Conservation (phyloP, 306 rosid genomes). For the Herpetospermum pedunculosum region DNA sequence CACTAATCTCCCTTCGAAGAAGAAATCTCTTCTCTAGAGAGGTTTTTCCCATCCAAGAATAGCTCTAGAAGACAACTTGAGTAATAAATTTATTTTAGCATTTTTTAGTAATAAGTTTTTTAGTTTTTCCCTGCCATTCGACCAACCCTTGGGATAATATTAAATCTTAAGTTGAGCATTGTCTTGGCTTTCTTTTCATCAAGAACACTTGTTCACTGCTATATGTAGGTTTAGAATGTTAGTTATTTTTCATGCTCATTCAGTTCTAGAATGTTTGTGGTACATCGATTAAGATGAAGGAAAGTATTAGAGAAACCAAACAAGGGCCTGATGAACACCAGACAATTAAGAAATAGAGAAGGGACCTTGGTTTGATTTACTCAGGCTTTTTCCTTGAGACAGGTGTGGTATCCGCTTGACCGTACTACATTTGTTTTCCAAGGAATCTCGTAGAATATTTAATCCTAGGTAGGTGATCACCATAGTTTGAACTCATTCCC, state of each 20-base stretch:
- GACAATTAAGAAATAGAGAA: neutral
- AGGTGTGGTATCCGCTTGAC: neutral
- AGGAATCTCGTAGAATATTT: no score
- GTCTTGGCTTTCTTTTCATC: neutral
- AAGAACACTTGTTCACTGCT: neutral
- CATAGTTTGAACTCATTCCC: no score
- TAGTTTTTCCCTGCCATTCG: neutral
- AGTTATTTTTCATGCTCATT: neutral
- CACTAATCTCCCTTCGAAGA: neutral
- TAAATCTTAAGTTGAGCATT: neutral
- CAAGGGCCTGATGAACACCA: neutral
- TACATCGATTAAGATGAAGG: neutral
- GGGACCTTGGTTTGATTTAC: neutral
- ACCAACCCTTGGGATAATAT: neutral
- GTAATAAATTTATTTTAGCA: neutral
- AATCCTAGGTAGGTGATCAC: no score
- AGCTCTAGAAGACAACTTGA: neutral
- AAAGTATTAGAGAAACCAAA: neutral
- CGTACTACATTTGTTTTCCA: no score
- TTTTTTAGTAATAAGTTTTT: no score
- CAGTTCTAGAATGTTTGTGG: neutral
- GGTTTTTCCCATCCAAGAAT: neutral
- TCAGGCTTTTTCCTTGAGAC: neutral
- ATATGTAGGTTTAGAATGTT: neutral
- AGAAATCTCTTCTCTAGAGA: neutral